These are phyloP conservation scores for Epichloe bromicola DNA, from an alignment of 2,329 filamentous ascomycete species.

Conservation along the genomic window DNA sequence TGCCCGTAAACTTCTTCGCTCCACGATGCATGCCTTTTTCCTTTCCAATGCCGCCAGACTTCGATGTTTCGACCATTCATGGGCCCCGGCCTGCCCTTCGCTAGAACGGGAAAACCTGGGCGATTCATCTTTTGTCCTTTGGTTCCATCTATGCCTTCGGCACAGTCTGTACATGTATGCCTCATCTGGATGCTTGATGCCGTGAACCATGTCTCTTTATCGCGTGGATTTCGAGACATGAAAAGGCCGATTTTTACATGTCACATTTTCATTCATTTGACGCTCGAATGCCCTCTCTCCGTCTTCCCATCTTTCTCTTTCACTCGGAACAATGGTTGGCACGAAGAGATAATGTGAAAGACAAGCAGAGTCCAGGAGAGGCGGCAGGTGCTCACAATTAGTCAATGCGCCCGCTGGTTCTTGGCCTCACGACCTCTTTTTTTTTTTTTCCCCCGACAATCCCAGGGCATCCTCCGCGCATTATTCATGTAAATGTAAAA, in stretches of 20 bases:
- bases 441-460: neutral
- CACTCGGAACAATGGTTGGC: neutral
- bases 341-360: rapidly evolving
- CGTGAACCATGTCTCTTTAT: neutral
- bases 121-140: no score
- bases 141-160: no score
- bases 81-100: no score
- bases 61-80: no score
- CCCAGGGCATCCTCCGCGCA: neutral
- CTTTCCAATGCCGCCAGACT: no score
- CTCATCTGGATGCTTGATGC: no score
- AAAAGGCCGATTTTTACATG: no score
- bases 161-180: no score
- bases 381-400: neutral
- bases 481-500: neutral
- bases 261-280: neutral
- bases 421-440: neutral
- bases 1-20: no score
- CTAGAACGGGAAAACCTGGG: no score
- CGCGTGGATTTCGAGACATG: constrained; percentile 1
- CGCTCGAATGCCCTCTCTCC: neutral
- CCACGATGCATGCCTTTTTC: no score
- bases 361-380: no score
- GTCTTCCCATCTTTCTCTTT: neutral
- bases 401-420: neutral